Base-by-base conservation (phyloP, 73 alveolate species). In the Urostyla sp. region DNA sequence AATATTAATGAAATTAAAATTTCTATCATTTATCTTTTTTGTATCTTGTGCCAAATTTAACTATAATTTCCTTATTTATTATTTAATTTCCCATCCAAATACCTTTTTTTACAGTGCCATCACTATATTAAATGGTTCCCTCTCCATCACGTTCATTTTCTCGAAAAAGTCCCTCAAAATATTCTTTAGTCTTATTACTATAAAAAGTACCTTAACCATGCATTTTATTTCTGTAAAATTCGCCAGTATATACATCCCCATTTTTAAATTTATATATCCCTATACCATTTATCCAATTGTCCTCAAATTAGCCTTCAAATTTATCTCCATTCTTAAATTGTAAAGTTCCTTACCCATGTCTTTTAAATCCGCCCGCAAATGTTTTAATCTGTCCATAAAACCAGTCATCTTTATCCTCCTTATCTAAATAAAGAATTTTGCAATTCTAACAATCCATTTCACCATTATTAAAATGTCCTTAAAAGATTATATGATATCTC, bases 141-240 rank as follows among this genome's bases (percentile, higher is more conserved):
- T 73, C 85, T 10, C 85, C 85, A 35, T 73, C 40, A 10, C 85
- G 58, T 53, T 73, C 67, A 44, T 77, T 80, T 28, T 58, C 60
- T 16, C 73, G 57, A 59, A 43, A 77, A 2, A 43, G 57, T 4
- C 88, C 88, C 15, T 77, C 88, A 77, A 37, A 77, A 10, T 59
- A 4, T 30, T 77, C 80, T 20, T 77, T 36, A 35, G 49, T 58
- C 31, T 30, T 51, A 0, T 20, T 15, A n/a, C 60, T 50, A 31
- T 59, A 59, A 43, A 15, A 45, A 18, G 20, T 10, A 8, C 88
- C 88, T 18, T 18, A 15, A 24, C 88, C 88, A 37, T 53, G 54
- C 45, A 26, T 57, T 51, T 59, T 59, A 34, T 57, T 57, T n/a
- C 57, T 26, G 36, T 7, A 0, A 30, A 23, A 77, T n/a, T 54